Evolutionary conservation across 257 asterid species (phyloP).

Genomic region (Catharanthus roseus): DNA sequence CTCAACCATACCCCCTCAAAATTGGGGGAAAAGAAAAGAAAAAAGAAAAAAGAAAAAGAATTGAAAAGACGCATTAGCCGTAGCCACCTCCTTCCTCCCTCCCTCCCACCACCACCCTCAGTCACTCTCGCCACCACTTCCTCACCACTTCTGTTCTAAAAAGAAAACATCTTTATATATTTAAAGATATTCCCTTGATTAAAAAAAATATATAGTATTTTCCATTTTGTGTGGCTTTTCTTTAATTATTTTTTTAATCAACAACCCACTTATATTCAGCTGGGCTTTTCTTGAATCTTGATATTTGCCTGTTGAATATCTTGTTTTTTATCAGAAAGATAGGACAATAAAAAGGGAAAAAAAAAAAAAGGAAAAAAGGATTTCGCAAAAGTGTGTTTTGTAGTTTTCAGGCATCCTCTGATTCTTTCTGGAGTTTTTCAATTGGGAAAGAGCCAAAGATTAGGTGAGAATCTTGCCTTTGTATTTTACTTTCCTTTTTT

Average conservation of each 20-base stretch:
- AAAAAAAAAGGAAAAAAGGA: too few relatives aligned
- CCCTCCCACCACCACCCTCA: background rate
- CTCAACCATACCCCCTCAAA: background rate
- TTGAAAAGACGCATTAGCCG: too few relatives aligned
- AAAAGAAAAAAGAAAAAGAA: too few relatives aligned
- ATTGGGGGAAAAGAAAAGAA: background rate
- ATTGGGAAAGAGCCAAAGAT: slow-evolving; percentile 11
- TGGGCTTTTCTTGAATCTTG: background rate
- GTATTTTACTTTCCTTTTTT: background rate
- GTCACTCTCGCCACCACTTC: background rate
- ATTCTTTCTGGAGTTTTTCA: slow-evolving; percentile 2
- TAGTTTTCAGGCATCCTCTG: background rate
- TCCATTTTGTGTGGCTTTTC: background rate
- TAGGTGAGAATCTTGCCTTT: slow-evolving; percentile 7
- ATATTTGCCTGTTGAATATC: background rate
- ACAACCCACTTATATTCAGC: too few relatives aligned
- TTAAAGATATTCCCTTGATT: too few relatives aligned
- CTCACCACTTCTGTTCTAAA: background rate
- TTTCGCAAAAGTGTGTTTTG: background rate
- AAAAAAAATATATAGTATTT: background rate
- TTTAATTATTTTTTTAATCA: too few relatives aligned
- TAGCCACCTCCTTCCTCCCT: too few relatives aligned
- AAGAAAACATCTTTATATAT: background rate
- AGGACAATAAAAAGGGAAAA: background rate
- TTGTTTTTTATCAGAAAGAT: background rate